Evolutionary conservation across 768 basidiomycete species (phyloP).

Genomic region (Clavaria fumosa): DNA sequence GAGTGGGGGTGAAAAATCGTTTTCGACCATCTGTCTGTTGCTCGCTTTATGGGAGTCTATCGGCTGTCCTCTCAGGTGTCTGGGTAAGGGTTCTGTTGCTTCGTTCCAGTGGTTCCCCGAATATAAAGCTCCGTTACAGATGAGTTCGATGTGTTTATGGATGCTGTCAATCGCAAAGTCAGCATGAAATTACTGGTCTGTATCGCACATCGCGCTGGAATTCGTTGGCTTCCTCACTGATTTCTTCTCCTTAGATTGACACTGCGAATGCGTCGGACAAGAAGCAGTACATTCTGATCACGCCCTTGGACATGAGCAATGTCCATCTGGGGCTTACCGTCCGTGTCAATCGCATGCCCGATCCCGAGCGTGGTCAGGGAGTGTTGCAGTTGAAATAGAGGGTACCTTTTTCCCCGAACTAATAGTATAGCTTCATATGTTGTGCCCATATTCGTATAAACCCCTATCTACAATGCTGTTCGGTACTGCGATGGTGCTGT

Average conservation of each 20-base stretch:
- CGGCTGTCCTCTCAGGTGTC: constrained; percentile 83
- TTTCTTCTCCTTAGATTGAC: constrained; percentile 45
- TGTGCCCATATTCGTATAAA: too few species aligned
- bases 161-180: constrained; percentile 79
- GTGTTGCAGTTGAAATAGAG: constrained; percentile 18
- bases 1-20: constrained; percentile 93
- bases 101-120: constrained; percentile 1
- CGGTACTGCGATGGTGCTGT: too few species aligned
- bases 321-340: constrained; percentile 53
- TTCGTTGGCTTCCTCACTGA: constrained; percentile 1
- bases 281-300: constrained; percentile 91
- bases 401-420: too few species aligned
- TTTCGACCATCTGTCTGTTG: constrained; percentile 87
- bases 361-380: constrained; percentile 58
- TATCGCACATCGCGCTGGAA: too few species aligned
- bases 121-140: constrained; percentile 31
- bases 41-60: constrained; percentile 95
- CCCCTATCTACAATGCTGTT: too few species aligned
- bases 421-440: too few species aligned
- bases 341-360: constrained; percentile 61
- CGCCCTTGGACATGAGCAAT: constrained; percentile 85
- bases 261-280: constrained; percentile 76
- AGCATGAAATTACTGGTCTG: constrained; percentile 91
- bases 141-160: constrained; percentile 99
- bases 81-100: constrained; percentile 34